Base-by-base conservation (phyloP, 768 basidiomycete species). In the Guyanaporus albipodus region DNA sequence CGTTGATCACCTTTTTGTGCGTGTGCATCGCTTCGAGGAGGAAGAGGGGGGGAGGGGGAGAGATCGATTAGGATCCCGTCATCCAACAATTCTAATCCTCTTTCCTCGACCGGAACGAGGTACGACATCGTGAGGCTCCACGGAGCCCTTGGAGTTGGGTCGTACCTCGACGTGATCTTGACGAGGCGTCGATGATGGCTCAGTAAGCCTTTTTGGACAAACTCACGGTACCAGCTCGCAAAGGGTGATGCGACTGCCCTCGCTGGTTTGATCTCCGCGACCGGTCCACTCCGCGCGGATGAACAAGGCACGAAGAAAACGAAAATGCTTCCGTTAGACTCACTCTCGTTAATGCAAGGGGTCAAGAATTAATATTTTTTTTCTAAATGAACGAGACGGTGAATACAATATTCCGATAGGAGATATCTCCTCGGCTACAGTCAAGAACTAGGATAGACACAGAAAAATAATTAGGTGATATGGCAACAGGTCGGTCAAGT, bases 241-340 rank as follows among this genome's bases (percentile, higher is more conserved):
- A 31, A 42, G 40, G 48, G 34, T n/a, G 50, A 44, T 51, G 23
- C 37, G 10, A 42, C 46, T 53, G 9, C 49, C 49, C 32, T 18
- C 36, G 35, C 26, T 33, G 29, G 49, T 57, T 66, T 50, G 61
- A 66, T 63, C 63, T 66, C 63, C 63, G 63, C 61, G 63, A 63
- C 35, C 37, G 14, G 38, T 9, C 29, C 22, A 37, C 36, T 46
- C 48, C 52, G 44, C 58, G 44, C 35, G 32, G 12, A 26, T 44
- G 19, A 47, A 35, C 42, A 44, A 52, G 57, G 53, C 43, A 52
- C 53, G 21, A 42, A 19, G 43, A 59, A n/a, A n/a, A 39, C n/a
- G 29, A 44, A 36, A 55, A 49, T 64, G 41, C 59, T 60, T 58
- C 63, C 62, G 63, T 60, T 62, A 60, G 42, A 44, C 63, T 60